Base-by-base conservation (phyloP, 352 stramenopile species). In the Globisporangium sylvaticum region DNA sequence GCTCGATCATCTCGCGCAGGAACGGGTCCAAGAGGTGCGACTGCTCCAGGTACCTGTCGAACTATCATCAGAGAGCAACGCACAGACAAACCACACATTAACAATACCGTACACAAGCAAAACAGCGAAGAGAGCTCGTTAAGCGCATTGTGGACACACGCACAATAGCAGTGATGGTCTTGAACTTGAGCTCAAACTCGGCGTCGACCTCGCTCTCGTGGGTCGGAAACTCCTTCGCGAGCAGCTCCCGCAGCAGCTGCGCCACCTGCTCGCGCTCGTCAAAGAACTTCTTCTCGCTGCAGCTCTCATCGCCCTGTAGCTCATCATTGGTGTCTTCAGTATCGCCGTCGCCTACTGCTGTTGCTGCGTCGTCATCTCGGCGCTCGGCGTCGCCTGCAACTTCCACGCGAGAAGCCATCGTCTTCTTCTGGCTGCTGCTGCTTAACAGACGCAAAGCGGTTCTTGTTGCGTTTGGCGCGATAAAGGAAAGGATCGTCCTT, bases 41-140 rank as follows among this genome's bases (percentile, higher is more conserved):
- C 71, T 96, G 86, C 72, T 96, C 93, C 84, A 81, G 79, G 81
- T 91, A 97, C 78, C 89, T 95, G 78, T 86, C 93, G 56, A 94
- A 60, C 86, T 93, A 58, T 18, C 7, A 25, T 8, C 12, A 37
- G 12, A 50, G 55, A 52, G 24, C 53, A 53, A 24, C 12, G 18
- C 14, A 44, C 20, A 25, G 7, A 27, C 53, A 27, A 34, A 22
- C 18, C 27, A 29, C 24, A 29, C 24, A n/a, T 10, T 46, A 65
- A 18, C 14, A 53, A 65, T 50, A 48, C 60, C 32, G 32, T n/a
- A 14, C 54, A 62, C 32, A 37, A 12, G 1, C 5, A 37, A 37
- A 10, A 1, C 32, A 37, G 1, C 10, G 5, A 1, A n/a, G n/a
- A n/a, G n/a, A 37, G 8, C 32, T 9, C 32, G n/a, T 8, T 20